Evolutionary conservation across 2,329 filamentous ascomycete genomes (phyloP).

Genomic region (Rhexocercosporidium sp.): DNA sequence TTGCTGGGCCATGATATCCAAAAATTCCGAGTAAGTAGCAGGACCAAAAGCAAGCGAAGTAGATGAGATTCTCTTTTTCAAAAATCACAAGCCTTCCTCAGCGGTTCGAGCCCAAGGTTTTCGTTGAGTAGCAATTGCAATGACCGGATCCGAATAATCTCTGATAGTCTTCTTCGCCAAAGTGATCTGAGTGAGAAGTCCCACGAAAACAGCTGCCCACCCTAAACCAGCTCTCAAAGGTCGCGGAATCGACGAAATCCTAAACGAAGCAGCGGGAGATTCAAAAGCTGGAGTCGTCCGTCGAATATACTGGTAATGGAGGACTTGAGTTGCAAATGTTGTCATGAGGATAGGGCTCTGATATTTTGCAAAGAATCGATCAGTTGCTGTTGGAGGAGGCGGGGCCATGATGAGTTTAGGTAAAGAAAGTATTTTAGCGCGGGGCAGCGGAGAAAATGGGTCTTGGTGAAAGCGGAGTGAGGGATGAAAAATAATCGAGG

Average conservation of each 20-base stretch:
- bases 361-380: slow-evolving; percentile 34
- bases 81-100: slow-evolving; percentile 21
- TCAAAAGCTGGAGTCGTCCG: slow-evolving; percentile 25
- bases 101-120: slow-evolving; percentile 22
- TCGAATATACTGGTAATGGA: slow-evolving; percentile 35
- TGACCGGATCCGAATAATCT: slow-evolving; percentile 33
- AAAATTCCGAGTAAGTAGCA: background rate
- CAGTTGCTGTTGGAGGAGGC: slow-evolving; percentile 26
- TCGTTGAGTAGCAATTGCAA: slow-evolving; percentile 23
- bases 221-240: slow-evolving; percentile 35
- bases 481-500: background rate
- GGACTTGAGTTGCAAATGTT: slow-evolving; percentile 33
- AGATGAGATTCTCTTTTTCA: background rate
- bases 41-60: background rate
- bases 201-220: slow-evolving; percentile 36
- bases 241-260: slow-evolving; percentile 23
- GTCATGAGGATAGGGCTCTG: slow-evolving; percentile 33
- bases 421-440: slow-evolving; percentile 10
- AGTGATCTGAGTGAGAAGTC: slow-evolving; percentile 36
- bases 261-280: slow-evolving; percentile 10
- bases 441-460: slow-evolving; percentile 18
- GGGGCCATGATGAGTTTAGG: slow-evolving; percentile 25
- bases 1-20: slow-evolving; percentile 15
- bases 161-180: slow-evolving; percentile 33
- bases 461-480: slow-evolving; percentile 1